Conservation (phyloP, 495 filamentous ascomycete species). For the Podospora conica region DNA sequence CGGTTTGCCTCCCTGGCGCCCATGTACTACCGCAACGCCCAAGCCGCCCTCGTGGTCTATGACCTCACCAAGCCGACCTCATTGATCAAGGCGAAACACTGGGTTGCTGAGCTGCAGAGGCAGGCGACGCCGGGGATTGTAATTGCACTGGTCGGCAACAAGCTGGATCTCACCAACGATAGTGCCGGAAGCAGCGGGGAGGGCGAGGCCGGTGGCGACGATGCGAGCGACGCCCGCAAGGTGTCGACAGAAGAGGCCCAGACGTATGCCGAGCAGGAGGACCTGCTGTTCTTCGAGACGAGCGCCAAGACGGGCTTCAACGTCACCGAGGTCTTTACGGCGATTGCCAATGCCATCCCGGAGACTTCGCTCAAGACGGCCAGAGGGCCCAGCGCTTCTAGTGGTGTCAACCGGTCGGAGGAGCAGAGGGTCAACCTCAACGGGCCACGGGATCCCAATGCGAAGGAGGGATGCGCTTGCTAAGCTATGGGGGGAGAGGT, state of each 20-base stretch:
- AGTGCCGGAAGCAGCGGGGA: slow-evolving; percentile 34
- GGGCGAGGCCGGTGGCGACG: slow-evolving; percentile 46
- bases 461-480: slow-evolving; percentile 93
- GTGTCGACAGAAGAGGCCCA: slow-evolving; percentile 83
- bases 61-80: slow-evolving; percentile 96
- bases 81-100: slow-evolving; percentile 93
- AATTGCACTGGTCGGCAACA: slow-evolving; percentile 96
- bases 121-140: slow-evolving; percentile 98
- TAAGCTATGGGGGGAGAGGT: slow-evolving; percentile 41
- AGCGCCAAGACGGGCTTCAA: slow-evolving; percentile 93
- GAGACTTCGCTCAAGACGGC: slow-evolving; percentile 90
- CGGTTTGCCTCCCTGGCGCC: slow-evolving; percentile 94
- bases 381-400: slow-evolving; percentile 58
- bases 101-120: slow-evolving; percentile 95
- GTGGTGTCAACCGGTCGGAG: slow-evolving; percentile 49
- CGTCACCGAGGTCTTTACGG: slow-evolving; percentile 92
- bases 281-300: slow-evolving; percentile 92
- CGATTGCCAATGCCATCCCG: slow-evolving; percentile 96
- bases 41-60: slow-evolving; percentile 97
- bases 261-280: slow-evolving; percentile 89
- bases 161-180: slow-evolving; percentile 76
- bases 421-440: slow-evolving; percentile 67
- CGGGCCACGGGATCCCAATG: slow-evolving; percentile 50
- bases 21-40: slow-evolving; percentile 99
- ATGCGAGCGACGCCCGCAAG: slow-evolving; percentile 75